phyloP scores from a whole-genome alignment of 2,329 filamentous ascomycete genomes.

The Westerdykella sp. region DNA sequence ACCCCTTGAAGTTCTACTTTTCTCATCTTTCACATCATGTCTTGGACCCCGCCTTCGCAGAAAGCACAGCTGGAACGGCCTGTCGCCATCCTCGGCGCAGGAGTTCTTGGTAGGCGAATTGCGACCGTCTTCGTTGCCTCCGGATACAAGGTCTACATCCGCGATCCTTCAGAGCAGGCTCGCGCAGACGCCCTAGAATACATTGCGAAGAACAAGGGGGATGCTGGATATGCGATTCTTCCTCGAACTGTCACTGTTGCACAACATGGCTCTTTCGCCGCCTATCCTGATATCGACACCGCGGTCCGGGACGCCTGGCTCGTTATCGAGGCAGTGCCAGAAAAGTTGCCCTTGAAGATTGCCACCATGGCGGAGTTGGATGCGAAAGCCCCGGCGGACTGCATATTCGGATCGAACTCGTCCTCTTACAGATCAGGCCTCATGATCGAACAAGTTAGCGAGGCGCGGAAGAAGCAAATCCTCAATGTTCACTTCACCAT shows the following conservation, averaged over 20 bases:
- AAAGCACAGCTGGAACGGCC: conserved; percentile 2
- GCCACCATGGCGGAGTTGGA: conserved; percentile 46
- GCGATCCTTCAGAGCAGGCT: conserved; percentile 39
- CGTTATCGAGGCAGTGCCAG: conserved; percentile 51
- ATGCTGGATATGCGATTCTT: conserved; percentile 1
- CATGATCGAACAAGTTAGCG: conserved; percentile 42
- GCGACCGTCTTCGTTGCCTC: conserved; percentile 22
- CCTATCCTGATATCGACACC: conserved; percentile 29
- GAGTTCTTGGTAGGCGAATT: conserved; percentile 14
- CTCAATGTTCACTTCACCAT: conserved; percentile 51
- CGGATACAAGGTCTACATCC: conserved; percentile 41
- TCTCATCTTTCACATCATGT: no score
- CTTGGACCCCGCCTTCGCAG: not conserved
- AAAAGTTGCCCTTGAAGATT: conserved; percentile 46
- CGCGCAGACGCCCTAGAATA: conserved; percentile 38
- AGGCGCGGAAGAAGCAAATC: conserved; percentile 35
- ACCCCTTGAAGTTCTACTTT: no score
- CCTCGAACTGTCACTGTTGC: conserved; percentile 4
- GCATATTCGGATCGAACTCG: conserved; percentile 48
- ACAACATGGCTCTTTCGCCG: conserved; percentile 3
- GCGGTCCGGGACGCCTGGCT: conserved; percentile 47
- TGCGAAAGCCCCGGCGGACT: conserved; percentile 38
- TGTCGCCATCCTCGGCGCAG: conserved; percentile 12
- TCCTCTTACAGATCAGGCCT: conserved; percentile 49
- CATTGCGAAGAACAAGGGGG: conserved; percentile 32